Percentiles rank a stretch among this genome's conserved stretches.
These are phyloP conservation scores for Piromyces sp. DNA, from an alignment of 192 early-diverging fungal species.

Conservation along the genomic window DNA sequence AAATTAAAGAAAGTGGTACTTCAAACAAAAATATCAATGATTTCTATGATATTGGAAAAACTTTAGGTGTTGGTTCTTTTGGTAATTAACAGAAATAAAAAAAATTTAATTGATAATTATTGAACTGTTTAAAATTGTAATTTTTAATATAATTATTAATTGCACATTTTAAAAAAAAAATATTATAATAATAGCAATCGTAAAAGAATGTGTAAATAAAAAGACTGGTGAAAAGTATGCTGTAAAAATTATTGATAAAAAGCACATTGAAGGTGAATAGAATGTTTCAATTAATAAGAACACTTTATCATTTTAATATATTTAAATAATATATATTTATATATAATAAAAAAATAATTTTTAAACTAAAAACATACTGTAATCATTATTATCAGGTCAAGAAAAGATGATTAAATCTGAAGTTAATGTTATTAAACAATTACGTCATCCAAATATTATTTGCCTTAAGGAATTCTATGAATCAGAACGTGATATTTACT, in stretches of 20 bases:
- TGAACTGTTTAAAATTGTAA: too few species aligned
- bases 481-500: background rate
- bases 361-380: background rate
- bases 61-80: background rate
- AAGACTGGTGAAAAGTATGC: slow-evolving; percentile 38
- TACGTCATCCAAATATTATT: background rate
- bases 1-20: background rate
- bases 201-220: slow-evolving; percentile 46
- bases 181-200: slow-evolving; percentile 27
- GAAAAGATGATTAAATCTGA: slow-evolving; percentile 28
- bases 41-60: background rate
- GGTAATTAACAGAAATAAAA: background rate
- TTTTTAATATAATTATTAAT: too few species aligned
- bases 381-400: slow-evolving; percentile 20
- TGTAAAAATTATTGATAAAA: slow-evolving; percentile 55
- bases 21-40: background rate
- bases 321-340: too few species aligned
- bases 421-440: background rate
- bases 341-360: too few species aligned
- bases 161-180: too few species aligned
- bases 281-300: slow-evolving; percentile 3
- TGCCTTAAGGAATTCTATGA: background rate
- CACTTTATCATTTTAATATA: background rate
- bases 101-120: too few species aligned
- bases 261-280: slow-evolving; percentile 46